Conservation (phyloP, 2,329 filamentous ascomycete genomes). For the Ascochyta viciae-villosae region DNA sequence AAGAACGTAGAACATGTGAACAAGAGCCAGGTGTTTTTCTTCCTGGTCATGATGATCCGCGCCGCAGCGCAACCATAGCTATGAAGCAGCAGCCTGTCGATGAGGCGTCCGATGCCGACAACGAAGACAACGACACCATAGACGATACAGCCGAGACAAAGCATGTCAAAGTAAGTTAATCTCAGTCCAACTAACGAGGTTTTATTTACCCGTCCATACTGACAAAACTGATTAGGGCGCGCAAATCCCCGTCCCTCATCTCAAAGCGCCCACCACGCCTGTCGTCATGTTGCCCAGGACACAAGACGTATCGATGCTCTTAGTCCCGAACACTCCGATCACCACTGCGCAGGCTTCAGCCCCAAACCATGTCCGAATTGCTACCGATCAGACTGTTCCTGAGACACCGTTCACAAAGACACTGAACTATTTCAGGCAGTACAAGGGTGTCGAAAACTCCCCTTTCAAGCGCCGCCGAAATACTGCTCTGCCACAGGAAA, state of each 20-base stretch:
- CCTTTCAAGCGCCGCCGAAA: slow-evolving; percentile 27
- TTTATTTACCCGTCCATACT: neutral
- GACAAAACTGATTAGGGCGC: neutral
- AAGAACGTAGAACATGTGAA: neutral
- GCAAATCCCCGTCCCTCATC: neutral
- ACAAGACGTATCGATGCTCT: neutral
- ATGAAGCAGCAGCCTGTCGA: neutral
- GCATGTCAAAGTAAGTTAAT: neutral
- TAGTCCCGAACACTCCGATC: neutral
- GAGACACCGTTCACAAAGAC: slow-evolving; percentile 29
- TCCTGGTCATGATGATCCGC: neutral
- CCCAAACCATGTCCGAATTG: slow-evolving; percentile 15
- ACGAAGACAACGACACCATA: neutral
- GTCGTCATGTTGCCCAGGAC: no score
- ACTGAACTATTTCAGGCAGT: slow-evolving; percentile 27
- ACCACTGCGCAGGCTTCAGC: slow-evolving; percentile 1
- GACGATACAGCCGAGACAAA: neutral
- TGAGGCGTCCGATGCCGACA: neutral
- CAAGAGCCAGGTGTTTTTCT: neutral
- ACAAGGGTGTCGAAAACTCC: slow-evolving; percentile 21
- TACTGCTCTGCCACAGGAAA: slow-evolving; percentile 29
- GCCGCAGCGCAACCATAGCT: neutral
- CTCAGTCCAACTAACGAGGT: neutral
- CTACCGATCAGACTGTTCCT: neutral
- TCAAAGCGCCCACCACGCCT: no score